Evolutionary conservation across 2,329 filamentous ascomycete genomes (phyloP).

Genomic region (Zelopaecilomyces penicillatus): DNA sequence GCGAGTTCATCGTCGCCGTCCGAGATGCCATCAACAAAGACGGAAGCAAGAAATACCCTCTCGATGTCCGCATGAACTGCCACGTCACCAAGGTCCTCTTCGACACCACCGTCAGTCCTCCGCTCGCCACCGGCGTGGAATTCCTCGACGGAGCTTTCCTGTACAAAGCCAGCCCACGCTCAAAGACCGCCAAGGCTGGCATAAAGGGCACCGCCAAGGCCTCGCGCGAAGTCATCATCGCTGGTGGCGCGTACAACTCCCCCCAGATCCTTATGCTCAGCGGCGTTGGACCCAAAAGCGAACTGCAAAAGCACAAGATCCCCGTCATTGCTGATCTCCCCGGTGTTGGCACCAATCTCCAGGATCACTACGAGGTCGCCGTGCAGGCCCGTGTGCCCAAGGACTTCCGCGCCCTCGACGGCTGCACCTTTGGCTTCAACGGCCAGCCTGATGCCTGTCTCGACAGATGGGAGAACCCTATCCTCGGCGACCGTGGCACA

Average conservation of each 20-base stretch:
- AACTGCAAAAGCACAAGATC: conserved; percentile 30
- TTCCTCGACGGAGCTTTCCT: conserved; percentile 38
- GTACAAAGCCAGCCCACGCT: conserved; percentile 36
- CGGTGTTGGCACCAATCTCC: conserved; percentile 52
- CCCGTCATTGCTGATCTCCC: conserved; percentile 43
- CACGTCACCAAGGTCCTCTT: conserved; percentile 38
- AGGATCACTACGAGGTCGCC: conserved; percentile 43
- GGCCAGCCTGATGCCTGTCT: conserved; percentile 28
- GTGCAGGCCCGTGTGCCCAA: conserved; percentile 24
- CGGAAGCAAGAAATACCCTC: conserved; percentile 44
- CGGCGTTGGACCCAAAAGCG: conserved; percentile 34
- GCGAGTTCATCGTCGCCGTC: conserved; percentile 37
- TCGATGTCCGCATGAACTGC: conserved; percentile 44
- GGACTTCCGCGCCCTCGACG: conserved; percentile 19
- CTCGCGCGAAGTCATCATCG: conserved; percentile 39
- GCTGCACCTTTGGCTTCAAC: conserved; percentile 23
- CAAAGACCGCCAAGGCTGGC: conserved; percentile 19
- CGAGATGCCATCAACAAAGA: conserved; percentile 29
- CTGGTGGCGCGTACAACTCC: conserved; percentile 44
- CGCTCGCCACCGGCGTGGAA: conserved; percentile 39
- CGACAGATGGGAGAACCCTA: conserved; percentile 21
- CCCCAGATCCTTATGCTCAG: conserved; percentile 46
- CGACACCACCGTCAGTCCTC: conserved; percentile 26
- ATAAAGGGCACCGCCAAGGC: conserved; percentile 27
- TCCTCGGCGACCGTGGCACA: conserved; percentile 20